Evolutionary conservation across 371 early-diverging fungal species (phyloP).

Genomic region (Apophysomyces elegans): DNA sequence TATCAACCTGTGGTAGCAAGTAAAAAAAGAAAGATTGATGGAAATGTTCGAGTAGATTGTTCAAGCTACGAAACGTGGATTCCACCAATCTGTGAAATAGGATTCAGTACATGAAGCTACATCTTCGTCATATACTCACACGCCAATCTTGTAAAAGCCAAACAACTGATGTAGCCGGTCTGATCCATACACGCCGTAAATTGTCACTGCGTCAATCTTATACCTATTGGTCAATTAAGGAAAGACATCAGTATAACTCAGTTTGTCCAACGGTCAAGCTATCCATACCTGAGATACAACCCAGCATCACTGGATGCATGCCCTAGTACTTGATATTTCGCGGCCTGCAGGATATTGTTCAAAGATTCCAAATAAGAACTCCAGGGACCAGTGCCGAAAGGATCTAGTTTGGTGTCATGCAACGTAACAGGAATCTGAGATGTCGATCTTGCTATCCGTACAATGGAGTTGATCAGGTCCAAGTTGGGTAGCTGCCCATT

Average conservation of each 20-base stretch:
- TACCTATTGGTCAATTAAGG: conserved; percentile 52
- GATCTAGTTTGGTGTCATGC: conserved; percentile 33
- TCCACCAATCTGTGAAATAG: conserved; percentile 70
- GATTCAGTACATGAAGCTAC: not conserved
- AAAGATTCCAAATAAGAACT: conserved; percentile 49
- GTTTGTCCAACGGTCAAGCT: not conserved
- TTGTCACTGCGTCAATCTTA: conserved; percentile 83
- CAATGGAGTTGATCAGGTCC: conserved; percentile 85
- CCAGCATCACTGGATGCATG: conserved; percentile 77
- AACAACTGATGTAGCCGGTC: conserved; percentile 44
- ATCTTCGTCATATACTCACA: conserved; percentile 46
- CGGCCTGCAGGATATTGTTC: conserved; percentile 57
- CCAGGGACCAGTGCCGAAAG: conserved; percentile 21
- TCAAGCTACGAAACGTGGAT: conserved; percentile 83
- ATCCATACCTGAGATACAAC: conserved; percentile 60
- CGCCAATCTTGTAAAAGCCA: conserved; percentile 62
- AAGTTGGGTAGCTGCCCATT: conserved; percentile 94
- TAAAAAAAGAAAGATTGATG: conserved; percentile 98
- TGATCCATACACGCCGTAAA: conserved; percentile 61
- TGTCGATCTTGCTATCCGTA: conserved; percentile 50
- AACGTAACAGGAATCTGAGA: conserved; percentile 58
- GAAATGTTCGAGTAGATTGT: conserved; percentile 92
- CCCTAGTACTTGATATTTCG: conserved; percentile 74
- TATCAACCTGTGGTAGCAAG: conserved; percentile 73
- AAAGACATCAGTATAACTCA: not conserved